Evolutionary conservation across 495 filamentous ascomycete genomes (phyloP), one percentile per base, ranked within the genome.

Genomic region (Parathielavia appendiculata): DNA sequence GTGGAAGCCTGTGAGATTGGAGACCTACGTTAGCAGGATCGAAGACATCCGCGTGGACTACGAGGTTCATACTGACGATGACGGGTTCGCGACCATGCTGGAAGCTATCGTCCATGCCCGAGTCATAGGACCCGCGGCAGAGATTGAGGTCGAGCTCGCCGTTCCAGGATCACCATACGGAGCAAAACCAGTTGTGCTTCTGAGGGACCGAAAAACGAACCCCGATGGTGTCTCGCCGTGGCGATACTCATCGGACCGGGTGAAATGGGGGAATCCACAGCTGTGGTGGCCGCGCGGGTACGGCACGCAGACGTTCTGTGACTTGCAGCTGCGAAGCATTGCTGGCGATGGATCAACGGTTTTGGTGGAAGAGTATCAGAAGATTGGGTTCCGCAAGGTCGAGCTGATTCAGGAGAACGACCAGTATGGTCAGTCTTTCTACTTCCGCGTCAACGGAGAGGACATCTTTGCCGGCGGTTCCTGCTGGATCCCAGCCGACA

Each of bases 401-500:
- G 76, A 84, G 56, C 69, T 91, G 0, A 66, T 90, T 10, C 85
- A 87, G 56, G 67, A 82, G 5, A 67, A 75, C 2, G 79, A 86
- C 57, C 74, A 73, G 5, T 73, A 77, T 47, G 88, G 88, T 14
- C 81, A 80, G 47, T 81, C 84, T 1, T 91, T 90, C 69, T 84
- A 82, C 67, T 89, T 91, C 71, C 78, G 84, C 52, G 76, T 91
- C 64, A 91, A 92, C 69, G 81, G 81, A 12, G 73, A 84, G 44
- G 81, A 86, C 46, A 74, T 89, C 16, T 92, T 90, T 66, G 81
- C 78, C 19, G 86, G 84, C 8, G 88, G 88, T 0, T 84, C 83
- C 14, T 84, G 83, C 69, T 92, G 88, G 88, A 89, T 92, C 57
- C 87, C 88, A 0, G 83, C 86, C 9, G 85, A 90, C 64, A 86